phyloP scores from a whole-genome alignment of 805 yeast genomes.

The Pichia ethanolica region DNA sequence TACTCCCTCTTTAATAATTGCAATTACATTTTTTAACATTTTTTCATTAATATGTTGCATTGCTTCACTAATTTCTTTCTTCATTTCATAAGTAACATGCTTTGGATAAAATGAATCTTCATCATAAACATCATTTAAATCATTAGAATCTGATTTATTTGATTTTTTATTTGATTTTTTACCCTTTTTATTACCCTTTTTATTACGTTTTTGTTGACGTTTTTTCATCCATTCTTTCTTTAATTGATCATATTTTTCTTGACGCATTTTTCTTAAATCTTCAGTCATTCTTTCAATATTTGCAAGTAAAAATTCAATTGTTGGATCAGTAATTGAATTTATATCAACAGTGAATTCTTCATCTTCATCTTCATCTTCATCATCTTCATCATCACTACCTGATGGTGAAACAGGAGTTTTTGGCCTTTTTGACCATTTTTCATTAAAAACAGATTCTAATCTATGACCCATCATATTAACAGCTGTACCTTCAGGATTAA shows the following conservation, averaged over 20 bases:
- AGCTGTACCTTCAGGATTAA: slow-evolving; percentile 96
- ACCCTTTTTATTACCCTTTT: slow-evolving; percentile 20
- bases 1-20: slow-evolving; percentile 75
- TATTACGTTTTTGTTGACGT: slow-evolving; percentile 36
- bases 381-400: slow-evolving; percentile 36
- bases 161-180: slow-evolving; percentile 21
- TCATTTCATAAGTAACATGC: slow-evolving; percentile 87
- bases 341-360: slow-evolving; percentile 53
- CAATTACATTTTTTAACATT: slow-evolving; percentile 74
- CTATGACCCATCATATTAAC: slow-evolving; percentile 94
- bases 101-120: slow-evolving; percentile 23
- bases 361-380: slow-evolving; percentile 24
- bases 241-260: slow-evolving; percentile 61
- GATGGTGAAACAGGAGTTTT: slow-evolving; percentile 46
- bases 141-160: slow-evolving; percentile 38
- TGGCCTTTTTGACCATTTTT: slow-evolving; percentile 84
- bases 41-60: slow-evolving; percentile 70
- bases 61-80: slow-evolving; percentile 83
- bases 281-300: slow-evolving; percentile 80
- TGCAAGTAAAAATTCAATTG: slow-evolving; percentile 80
- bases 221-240: slow-evolving; percentile 54
- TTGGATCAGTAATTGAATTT: slow-evolving; percentile 74
- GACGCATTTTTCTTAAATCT: slow-evolving; percentile 76
- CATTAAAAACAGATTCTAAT: slow-evolving; percentile 77
- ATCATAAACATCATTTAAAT: slow-evolving; percentile 23